phyloP scores from a whole-genome alignment of 2,329 filamentous ascomycete genomes.

The Paecilomyces formosus region DNA sequence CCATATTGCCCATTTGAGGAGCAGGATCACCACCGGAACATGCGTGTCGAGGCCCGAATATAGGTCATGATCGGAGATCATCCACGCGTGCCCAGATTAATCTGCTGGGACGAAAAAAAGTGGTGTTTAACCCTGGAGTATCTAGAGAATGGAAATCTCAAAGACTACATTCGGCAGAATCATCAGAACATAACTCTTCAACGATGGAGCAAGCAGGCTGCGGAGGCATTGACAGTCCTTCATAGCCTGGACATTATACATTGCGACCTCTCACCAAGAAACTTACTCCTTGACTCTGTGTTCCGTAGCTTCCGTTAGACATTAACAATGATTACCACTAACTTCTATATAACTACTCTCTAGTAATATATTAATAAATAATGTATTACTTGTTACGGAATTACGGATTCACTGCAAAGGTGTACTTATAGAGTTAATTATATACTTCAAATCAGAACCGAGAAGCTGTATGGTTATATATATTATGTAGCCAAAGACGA shows the following conservation, averaged over 20 bases:
- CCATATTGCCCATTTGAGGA: constrained; percentile 8
- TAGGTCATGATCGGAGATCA: constrained; percentile 11
- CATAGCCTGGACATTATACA: constrained; percentile 11
- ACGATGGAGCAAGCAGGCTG: constrained; percentile 12
- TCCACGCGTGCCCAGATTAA: constrained; percentile 8
- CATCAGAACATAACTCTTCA: constrained; percentile 5
- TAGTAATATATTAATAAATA: no score
- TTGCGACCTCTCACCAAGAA: constrained; percentile 14
- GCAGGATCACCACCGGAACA: not conserved
- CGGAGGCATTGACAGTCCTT: constrained; percentile 12
- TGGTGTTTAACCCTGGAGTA: constrained; percentile 13
- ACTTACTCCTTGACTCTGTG: constrained; percentile 17
- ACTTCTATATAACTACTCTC: no score
- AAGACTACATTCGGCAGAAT: constrained; percentile 7
- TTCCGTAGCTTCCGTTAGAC: no score
- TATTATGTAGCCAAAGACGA: no score
- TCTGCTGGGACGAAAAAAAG: constrained; percentile 9
- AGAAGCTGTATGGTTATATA: no score
- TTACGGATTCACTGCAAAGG: no score
- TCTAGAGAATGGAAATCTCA: constrained; percentile 11
- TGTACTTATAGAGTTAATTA: no score
- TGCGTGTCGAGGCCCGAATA: constrained; percentile 6
- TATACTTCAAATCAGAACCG: no score
- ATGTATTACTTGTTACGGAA: no score
- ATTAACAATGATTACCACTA: no score